Conservation (phyloP, 2,329 filamentous ascomycete genomes). For the Aspergillus sp. region DNA sequence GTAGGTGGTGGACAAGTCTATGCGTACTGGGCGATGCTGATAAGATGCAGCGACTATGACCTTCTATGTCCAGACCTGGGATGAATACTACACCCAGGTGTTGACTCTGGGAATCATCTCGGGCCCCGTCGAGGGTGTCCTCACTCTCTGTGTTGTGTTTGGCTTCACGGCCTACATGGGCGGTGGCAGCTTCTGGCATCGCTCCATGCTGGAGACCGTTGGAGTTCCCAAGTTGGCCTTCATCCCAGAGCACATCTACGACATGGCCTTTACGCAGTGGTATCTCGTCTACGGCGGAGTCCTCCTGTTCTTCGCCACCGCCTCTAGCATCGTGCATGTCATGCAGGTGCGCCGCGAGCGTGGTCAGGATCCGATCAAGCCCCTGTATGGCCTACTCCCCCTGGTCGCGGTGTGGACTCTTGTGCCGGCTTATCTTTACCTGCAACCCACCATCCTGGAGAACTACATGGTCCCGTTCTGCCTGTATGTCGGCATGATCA, state of each 20-base stretch:
- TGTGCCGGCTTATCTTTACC: slow-evolving; percentile 74
- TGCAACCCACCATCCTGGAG: slow-evolving; percentile 81
- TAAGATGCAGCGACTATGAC: slow-evolving; percentile 69
- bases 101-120: slow-evolving; percentile 90
- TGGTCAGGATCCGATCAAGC: slow-evolving; percentile 64
- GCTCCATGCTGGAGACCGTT: slow-evolving; percentile 71
- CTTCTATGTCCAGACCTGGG: slow-evolving; percentile 99
- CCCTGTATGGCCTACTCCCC: slow-evolving; percentile 80
- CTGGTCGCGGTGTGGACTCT: slow-evolving; percentile 78
- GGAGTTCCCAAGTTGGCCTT: slow-evolving; percentile 65
- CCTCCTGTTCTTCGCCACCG: slow-evolving; percentile 81
- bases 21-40: slow-evolving; percentile 2
- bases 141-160: slow-evolving; percentile 81
- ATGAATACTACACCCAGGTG: slow-evolving; percentile 97
- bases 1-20: slow-evolving; percentile 52
- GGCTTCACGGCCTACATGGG: slow-evolving; percentile 80
- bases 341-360: slow-evolving; percentile 75
- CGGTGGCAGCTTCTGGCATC: slow-evolving; percentile 91
- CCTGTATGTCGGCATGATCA: slow-evolving; percentile 84
- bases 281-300: slow-evolving; percentile 84
- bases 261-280: slow-evolving; percentile 86
- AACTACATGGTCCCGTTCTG: slow-evolving; percentile 86
- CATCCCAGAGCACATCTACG: slow-evolving; percentile 72
- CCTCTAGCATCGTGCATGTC: slow-evolving; percentile 74
- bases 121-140: slow-evolving; percentile 90